Percentiles rank a stretch among this genome's conserved stretches.
Conservation (phyloP, 257 asterid species). For the Rehmannia glutinosa region DNA sequence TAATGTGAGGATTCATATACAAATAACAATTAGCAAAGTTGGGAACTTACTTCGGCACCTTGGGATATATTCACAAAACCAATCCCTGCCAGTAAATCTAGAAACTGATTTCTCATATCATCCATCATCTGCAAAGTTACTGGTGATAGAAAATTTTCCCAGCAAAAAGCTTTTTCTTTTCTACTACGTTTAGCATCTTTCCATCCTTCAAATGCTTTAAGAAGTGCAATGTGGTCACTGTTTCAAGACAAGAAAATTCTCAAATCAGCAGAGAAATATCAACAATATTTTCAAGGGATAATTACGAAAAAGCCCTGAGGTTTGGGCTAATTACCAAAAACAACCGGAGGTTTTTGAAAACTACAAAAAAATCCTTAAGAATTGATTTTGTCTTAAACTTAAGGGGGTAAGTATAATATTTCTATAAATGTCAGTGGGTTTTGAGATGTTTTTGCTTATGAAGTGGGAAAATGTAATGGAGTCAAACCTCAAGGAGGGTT, state of each 20-base stretch:
- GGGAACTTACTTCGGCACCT: conserved; percentile 51
- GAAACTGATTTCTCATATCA: conserved; percentile 83
- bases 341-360: no score
- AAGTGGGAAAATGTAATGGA: no score
- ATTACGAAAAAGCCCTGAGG: not conserved
- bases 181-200: conserved; percentile 63
- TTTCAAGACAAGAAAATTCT: conserved; percentile 11
- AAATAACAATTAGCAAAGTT: not conserved
- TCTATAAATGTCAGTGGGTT: no score
- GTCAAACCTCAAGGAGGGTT: no score
- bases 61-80: conserved; percentile 78
- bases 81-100: conserved; percentile 76
- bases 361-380: no score
- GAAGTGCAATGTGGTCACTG: conserved; percentile 96
- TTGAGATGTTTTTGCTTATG: no score
- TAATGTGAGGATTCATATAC: not conserved
- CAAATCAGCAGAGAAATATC: conserved; percentile 12
- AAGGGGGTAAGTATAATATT: no score
- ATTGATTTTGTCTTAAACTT: no score
- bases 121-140: conserved; percentile 83
- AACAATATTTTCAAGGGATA: not conserved
- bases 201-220: conserved; percentile 97
- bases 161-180: conserved; percentile 65
- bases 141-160: conserved; percentile 89
- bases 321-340: not conserved